Evolutionary conservation across 164 flowering plant genomes (phyloP).

Genomic region (Vitis rupestris): DNA sequence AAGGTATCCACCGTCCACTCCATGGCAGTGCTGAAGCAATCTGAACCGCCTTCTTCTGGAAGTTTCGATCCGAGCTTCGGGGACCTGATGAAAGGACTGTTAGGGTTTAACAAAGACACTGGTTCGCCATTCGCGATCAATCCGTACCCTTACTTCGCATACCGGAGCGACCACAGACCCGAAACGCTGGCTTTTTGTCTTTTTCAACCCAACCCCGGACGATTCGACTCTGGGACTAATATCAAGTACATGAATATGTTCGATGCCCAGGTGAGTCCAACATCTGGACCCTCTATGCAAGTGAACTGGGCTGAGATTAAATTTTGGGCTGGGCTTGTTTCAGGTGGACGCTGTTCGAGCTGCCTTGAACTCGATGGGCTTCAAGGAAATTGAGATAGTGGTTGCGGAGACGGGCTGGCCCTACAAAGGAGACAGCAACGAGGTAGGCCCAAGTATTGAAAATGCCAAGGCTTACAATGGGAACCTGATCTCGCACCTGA

Average conservation of each 20-base stretch:
- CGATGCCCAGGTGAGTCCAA: slow-evolving; percentile 44
- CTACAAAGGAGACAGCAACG: slow-evolving; percentile 40
- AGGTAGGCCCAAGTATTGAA: slow-evolving; percentile 43
- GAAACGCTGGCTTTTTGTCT: slow-evolving; percentile 48
- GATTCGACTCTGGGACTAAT: slow-evolving; percentile 37
- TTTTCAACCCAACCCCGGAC: slow-evolving; percentile 46
- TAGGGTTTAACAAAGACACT: slow-evolving; percentile 34
- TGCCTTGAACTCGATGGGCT: slow-evolving; percentile 41
- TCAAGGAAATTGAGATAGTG: slow-evolving; percentile 42
- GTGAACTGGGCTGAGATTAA: too few species aligned
- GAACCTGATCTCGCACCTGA: slow-evolving; percentile 42
- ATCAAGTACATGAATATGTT: slow-evolving; percentile 60
- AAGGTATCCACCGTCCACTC: slow-evolving; percentile 54
- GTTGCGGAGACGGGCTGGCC: slow-evolving; percentile 72
- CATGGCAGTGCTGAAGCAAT: slow-evolving; percentile 36
- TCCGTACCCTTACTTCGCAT: slow-evolving; percentile 56
- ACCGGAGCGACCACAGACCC: slow-evolving; percentile 38
- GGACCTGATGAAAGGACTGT: slow-evolving; percentile 31
- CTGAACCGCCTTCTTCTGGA: slow-evolving; percentile 58
- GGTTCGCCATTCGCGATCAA: slow-evolving; percentile 53
- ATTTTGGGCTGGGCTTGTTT: not conserved
- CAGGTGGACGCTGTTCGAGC: slow-evolving; percentile 49
- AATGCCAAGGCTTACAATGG: slow-evolving; percentile 54
- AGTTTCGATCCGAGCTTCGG: slow-evolving; percentile 24
- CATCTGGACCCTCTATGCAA: too few species aligned